Percentiles rank a stretch among this genome's conserved stretches.
These are phyloP conservation scores for Cryptosporidium sp. DNA, from an alignment of 169 alveolate genomes.

Conservation along the genomic window DNA sequence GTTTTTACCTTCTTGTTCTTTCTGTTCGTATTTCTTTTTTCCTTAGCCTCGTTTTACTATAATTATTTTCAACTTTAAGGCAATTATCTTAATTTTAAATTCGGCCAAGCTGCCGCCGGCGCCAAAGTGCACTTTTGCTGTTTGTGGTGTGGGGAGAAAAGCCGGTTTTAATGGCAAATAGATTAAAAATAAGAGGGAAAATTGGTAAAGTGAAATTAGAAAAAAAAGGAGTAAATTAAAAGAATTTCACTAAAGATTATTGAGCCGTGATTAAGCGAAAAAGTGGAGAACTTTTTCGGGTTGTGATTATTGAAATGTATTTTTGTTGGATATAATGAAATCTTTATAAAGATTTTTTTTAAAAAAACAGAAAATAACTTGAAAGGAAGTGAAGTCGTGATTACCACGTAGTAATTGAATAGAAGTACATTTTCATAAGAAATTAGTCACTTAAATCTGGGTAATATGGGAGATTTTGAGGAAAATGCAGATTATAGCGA, in stretches of 20 bases:
- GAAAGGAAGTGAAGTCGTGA: neutral
- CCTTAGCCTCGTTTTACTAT: neutral
- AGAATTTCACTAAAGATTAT: neutral
- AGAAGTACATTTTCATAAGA: no score
- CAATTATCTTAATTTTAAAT: neutral
- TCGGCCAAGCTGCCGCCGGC: slow-evolving; percentile 27
- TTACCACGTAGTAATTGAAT: neutral
- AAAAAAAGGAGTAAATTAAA: neutral
- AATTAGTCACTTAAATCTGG: neutral
- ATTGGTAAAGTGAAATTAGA: neutral
- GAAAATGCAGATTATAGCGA: neutral
- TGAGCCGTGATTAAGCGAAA: neutral
- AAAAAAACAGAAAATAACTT: neutral
- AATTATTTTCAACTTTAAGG: neutral
- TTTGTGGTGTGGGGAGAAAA: slow-evolving; percentile 66
- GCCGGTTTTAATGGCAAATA: neutral
- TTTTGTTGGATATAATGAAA: neutral
- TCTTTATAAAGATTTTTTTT: neutral
- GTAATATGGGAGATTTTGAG: neutral
- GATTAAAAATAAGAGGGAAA: slow-evolving; percentile 7
- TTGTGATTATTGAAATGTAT: neutral
- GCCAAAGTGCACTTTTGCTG: slow-evolving; percentile 68
- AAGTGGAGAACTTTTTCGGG: neutral
- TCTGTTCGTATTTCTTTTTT: neutral
- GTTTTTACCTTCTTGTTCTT: no score